Base-by-base conservation (phyloP, 495 filamentous ascomycete genomes). In the Aspergillus baeticus region DNA sequence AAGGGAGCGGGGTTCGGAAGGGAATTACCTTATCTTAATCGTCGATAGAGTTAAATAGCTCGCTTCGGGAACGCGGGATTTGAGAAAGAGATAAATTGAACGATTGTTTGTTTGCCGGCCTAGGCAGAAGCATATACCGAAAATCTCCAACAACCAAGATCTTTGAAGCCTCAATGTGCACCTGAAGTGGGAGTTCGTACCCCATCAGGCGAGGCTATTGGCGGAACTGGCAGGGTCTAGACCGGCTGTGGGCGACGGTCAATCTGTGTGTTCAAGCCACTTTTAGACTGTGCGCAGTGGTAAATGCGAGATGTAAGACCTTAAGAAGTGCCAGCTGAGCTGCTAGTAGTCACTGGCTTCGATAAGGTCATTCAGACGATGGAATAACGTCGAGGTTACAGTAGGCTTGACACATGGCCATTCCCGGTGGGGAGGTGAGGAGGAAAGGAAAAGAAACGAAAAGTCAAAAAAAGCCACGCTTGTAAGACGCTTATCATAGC, bases 241-340 rank as follows among this genome's bases (percentile, higher is more conserved):
- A 59, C 60, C 52, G 44, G 37, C 55, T 42, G 36, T 46, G 47
- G 51, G 46, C 60, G 58, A 62, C 60, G 38, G 51, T 59, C 58
- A 52, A 55, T 57, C 58, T 49, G 53, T 62, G 60, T 62, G 55
- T 56, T 31, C 13, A 18, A 34, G 26, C 51, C 23, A 43, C 51
- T 18, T 34, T 43, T 31, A n/a, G 42, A 45, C 42, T 45, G 20
- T 31, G 20, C 39, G 15, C 42, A 26, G 42, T 31, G 42, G 42
- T 21, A n/a, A 45, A 37, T 37, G 42, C 42, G 22, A 31, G 2
- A 23, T 49, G 46, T 26, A 14, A 29, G 13, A 53, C 38, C 22
- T 26, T 6, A 34, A 23, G n/a, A n/a, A 2, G 17, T 17, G 15
- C 18, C 3, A 17, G 29, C 11, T 47, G 23, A 15, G 44, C 22